These are phyloP conservation scores for Tricladium varicosporioides DNA, from an alignment of 2,329 filamentous ascomycete species.

Conservation along the genomic window DNA sequence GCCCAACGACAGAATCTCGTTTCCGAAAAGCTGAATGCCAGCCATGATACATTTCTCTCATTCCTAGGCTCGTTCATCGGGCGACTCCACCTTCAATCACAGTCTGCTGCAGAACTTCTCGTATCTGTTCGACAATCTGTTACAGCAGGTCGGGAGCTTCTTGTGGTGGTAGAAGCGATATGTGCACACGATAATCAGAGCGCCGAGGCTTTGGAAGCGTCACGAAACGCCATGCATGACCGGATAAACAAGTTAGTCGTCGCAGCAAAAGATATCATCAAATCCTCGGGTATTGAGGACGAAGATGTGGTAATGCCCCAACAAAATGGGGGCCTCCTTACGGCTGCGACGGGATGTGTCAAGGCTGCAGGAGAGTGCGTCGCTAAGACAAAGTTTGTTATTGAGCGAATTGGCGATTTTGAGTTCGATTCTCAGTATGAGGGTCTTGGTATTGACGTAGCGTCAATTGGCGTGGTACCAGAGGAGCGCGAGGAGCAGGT, in stretches of 20 bases:
- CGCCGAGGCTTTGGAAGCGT: conserved; percentile 63
- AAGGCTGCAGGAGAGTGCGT: conserved; percentile 89
- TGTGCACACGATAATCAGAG: conserved; percentile 72
- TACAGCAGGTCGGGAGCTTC: conserved; percentile 73
- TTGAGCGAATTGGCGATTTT: conserved; percentile 89
- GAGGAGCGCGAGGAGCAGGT: conserved; percentile 35
- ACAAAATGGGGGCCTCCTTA: conserved; percentile 71
- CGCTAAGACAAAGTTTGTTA: conserved; percentile 77
- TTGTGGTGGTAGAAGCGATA: conserved; percentile 78
- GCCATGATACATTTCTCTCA: conserved; percentile 86
- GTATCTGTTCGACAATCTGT: conserved; percentile 81
- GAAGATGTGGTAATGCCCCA: conserved; percentile 77
- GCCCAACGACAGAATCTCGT: conserved; percentile 70
- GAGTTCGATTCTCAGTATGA: conserved; percentile 61
- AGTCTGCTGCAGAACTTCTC: conserved; percentile 80
- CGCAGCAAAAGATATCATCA: conserved; percentile 77
- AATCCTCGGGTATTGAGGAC: conserved; percentile 63
- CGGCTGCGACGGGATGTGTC: conserved; percentile 83
- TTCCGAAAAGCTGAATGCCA: conserved; percentile 75
- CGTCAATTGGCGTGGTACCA: conserved; percentile 35
- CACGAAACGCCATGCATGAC: conserved; percentile 74
- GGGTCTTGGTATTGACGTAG: conserved; percentile 52
- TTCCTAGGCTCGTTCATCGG: conserved; percentile 93
- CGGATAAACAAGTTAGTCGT: conserved; percentile 77
- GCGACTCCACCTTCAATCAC: conserved; percentile 83